Conservation (phyloP, 371 early-diverging fungal genomes). For the Mortierella sp. region DNA sequence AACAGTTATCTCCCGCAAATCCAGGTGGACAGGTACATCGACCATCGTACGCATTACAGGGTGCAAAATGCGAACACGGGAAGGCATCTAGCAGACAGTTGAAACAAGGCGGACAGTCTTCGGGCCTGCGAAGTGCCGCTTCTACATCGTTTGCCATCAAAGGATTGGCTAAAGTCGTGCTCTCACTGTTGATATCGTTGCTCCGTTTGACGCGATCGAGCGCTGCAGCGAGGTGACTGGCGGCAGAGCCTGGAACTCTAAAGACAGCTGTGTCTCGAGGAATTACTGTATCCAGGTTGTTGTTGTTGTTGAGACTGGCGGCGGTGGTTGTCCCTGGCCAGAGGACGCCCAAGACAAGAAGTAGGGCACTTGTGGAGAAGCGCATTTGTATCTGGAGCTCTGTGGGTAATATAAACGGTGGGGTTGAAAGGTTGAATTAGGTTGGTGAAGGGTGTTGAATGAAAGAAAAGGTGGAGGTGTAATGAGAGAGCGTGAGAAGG, state of each 20-base stretch:
- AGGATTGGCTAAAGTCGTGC: conserved; percentile 38
- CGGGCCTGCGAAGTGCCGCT: conserved; percentile 12
- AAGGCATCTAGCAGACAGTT: conserved; percentile 84
- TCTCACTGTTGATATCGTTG: not conserved
- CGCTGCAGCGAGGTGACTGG: not conserved
- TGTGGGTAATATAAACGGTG: not conserved
- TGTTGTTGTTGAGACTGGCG: not conserved
- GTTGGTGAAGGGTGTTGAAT: not conserved
- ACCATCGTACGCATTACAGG: conserved; percentile 84
- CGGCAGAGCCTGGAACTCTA: not conserved
- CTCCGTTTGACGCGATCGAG: not conserved
- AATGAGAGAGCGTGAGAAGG: not conserved
- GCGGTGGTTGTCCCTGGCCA: not conserved
- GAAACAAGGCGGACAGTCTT: conserved; percentile 88
- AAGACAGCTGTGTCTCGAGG: not conserved
- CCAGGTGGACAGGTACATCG: conserved; percentile 89
- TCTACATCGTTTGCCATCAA: conserved; percentile 12
- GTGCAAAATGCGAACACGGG: conserved; percentile 84
- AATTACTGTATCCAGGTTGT: not conserved
- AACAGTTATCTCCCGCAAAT: conserved; percentile 93
- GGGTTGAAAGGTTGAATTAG: not conserved
- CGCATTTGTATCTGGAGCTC: not conserved
- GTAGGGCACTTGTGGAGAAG: not conserved
- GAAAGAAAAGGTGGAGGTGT: not conserved
- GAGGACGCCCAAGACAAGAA: conserved; percentile 4